Evolutionary conservation across 768 basidiomycete species (phyloP).

Genomic region (Collybiopsis confluens): DNA sequence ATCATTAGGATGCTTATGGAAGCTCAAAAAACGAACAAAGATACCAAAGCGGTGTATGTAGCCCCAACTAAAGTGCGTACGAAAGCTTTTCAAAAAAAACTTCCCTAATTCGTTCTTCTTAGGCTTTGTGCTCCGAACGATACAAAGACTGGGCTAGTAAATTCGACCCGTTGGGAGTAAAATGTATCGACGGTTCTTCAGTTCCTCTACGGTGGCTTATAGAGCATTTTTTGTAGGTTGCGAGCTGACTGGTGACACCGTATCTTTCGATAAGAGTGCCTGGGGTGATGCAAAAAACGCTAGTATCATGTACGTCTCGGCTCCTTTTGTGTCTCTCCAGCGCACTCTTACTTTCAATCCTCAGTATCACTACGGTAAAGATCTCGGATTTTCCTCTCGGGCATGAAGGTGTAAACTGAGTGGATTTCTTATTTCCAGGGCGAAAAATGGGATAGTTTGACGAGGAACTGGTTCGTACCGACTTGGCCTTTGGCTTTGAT

Average conservation of each 20-base stretch:
- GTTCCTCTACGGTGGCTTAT: not conserved
- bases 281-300: conserved; percentile 76
- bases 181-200: conserved; percentile 44
- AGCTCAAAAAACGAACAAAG: conserved; percentile 26
- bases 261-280: conserved; percentile 54
- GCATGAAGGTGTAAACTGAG: no score
- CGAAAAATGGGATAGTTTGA: conserved; percentile 96
- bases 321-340: not conserved
- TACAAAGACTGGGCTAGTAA: conserved; percentile 80
- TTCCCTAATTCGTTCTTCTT: conserved; percentile 1
- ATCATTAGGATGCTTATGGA: conserved; percentile 70
- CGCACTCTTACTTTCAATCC: no score
- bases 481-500: no score
- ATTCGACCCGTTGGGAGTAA: conserved; percentile 70
- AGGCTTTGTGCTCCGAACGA: conserved; percentile 89
- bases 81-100: no score
- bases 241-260: conserved; percentile 91
- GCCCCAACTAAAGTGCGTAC: conserved; percentile 79
- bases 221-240: conserved; percentile 55
- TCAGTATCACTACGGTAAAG: conserved; percentile 77
- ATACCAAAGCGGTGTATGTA: conserved; percentile 82
- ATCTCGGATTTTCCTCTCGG: no score
- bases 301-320: conserved; percentile 63
- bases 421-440: no score
- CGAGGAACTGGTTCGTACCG: conserved; percentile 66